These are phyloP conservation scores for Stagonosporopsis tanaceti DNA, from an alignment of 2,329 filamentous ascomycete genomes.

Conservation along the genomic window DNA sequence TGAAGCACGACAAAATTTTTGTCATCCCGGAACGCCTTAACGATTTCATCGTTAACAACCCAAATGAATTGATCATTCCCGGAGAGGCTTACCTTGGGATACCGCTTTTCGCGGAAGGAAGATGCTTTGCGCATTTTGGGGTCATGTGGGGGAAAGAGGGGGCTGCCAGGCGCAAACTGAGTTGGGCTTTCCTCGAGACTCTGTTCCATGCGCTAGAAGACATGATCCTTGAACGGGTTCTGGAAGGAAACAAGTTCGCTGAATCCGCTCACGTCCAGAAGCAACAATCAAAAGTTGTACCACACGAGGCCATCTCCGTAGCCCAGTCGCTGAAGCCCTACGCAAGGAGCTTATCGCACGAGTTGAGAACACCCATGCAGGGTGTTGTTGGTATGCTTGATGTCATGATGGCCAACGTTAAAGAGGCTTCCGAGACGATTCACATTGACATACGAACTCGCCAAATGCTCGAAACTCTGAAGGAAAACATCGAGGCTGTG, in stretches of 20 bases:
- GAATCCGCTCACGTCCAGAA: constrained; percentile 32
- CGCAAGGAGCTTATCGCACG: constrained; percentile 75
- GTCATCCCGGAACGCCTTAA: constrained; percentile 69
- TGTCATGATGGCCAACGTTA: constrained; percentile 76
- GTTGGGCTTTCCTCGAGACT: constrained; percentile 74
- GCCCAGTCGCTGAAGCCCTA: constrained; percentile 74
- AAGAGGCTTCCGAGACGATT: constrained; percentile 68
- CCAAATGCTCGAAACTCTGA: constrained; percentile 67
- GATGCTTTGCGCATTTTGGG: constrained; percentile 75
- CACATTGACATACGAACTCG: constrained; percentile 60
- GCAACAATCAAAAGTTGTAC: constrained; percentile 56
- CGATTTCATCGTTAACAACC: constrained; percentile 67
- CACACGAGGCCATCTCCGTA: constrained; percentile 64
- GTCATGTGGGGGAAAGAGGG: constrained; percentile 73
- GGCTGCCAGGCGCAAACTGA: constrained; percentile 62
- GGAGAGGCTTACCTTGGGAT: constrained; percentile 73
- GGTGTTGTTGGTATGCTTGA: constrained; percentile 79
- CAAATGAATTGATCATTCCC: constrained; percentile 66
- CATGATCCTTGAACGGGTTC: constrained; percentile 65
- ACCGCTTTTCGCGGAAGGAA: constrained; percentile 70
- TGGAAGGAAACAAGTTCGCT: constrained; percentile 60
- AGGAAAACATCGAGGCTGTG: constrained; percentile 74
- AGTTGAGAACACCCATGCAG: constrained; percentile 77
- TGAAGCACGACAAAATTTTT: constrained; percentile 76
- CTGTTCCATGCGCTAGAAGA: constrained; percentile 74